These are phyloP conservation scores for Talaromyces sp. DNA, from an alignment of 2,329 filamentous ascomycete genomes.

Conservation along the genomic window DNA sequence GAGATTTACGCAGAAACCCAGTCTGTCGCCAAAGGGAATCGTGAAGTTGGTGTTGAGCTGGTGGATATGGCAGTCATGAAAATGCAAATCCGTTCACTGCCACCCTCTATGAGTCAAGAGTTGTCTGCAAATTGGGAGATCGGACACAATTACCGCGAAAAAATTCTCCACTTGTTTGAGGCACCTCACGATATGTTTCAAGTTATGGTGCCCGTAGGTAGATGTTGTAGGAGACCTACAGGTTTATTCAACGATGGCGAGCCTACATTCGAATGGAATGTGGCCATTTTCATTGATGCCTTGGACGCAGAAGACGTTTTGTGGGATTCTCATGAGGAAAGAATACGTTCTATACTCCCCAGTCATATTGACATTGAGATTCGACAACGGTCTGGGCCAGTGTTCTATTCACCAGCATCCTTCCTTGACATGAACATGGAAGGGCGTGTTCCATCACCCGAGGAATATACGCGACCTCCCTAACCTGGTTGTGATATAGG, in stretches of 20 bases:
- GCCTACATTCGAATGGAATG: neutral
- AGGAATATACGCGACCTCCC: neutral
- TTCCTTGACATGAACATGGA: neutral
- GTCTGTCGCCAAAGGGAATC: neutral
- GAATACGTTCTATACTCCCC: conserved; percentile 2
- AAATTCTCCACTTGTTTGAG: no score
- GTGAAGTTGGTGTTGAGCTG: neutral
- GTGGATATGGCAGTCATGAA: neutral
- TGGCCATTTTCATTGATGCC: neutral
- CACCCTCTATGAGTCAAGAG: no score
- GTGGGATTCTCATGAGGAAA: conserved; percentile 1
- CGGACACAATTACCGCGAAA: no score
- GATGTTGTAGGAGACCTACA: neutral
- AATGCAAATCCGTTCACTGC: no score
- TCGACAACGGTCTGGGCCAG: neutral
- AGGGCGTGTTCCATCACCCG: neutral
- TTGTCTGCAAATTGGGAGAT: no score
- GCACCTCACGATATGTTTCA: no score
- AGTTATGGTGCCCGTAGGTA: neutral
- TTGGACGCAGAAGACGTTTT: neutral
- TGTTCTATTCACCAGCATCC: neutral
- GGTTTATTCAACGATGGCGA: neutral
- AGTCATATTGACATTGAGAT: conserved; percentile 4
- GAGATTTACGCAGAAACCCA: neutral
- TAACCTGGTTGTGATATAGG: neutral